Conservation (phyloP, 2,329 filamentous ascomycete genomes). For the Microcyclospora pomicola region DNA sequence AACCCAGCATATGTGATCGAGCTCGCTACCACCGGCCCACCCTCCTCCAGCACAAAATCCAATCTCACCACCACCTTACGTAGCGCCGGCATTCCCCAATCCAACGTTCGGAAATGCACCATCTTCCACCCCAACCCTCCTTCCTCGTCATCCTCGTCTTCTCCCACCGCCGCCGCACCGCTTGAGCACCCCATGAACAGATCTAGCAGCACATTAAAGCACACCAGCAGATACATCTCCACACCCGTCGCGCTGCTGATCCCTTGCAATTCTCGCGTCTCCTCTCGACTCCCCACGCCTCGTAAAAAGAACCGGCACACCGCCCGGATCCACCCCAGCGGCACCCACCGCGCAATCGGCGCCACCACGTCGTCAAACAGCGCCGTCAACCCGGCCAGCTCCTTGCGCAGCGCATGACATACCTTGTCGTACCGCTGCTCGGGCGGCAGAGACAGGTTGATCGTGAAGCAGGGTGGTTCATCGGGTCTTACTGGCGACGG, state of each 20-base stretch:
- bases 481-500: neutral
- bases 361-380: conserved; percentile 40
- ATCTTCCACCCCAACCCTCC: conserved; percentile 21
- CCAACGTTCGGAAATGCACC: conserved; percentile 42
- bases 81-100: conserved; percentile 34
- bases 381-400: conserved; percentile 30
- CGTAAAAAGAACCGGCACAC: conserved; percentile 37
- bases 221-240: conserved; percentile 45
- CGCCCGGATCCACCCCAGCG: conserved; percentile 17
- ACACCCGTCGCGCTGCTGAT: conserved; percentile 40
- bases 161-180: conserved; percentile 27
- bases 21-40: conserved; percentile 30
- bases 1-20: conserved; percentile 39
- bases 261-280: conserved; percentile 47
- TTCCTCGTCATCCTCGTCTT: too few species aligned
- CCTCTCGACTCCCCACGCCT: conserved; percentile 39
- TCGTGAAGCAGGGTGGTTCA: conserved; percentile 20
- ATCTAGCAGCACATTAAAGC: conserved; percentile 50
- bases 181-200: conserved; percentile 53
- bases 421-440: conserved; percentile 38
- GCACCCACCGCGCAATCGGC: conserved; percentile 19
- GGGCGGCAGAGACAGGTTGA: conserved; percentile 43
- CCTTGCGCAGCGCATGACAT: conserved; percentile 31
- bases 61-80: conserved; percentile 28
- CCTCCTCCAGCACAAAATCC: conserved; percentile 23